Conservation (phyloP, 768 basidiomycete genomes). For the Cyathus striatus region DNA sequence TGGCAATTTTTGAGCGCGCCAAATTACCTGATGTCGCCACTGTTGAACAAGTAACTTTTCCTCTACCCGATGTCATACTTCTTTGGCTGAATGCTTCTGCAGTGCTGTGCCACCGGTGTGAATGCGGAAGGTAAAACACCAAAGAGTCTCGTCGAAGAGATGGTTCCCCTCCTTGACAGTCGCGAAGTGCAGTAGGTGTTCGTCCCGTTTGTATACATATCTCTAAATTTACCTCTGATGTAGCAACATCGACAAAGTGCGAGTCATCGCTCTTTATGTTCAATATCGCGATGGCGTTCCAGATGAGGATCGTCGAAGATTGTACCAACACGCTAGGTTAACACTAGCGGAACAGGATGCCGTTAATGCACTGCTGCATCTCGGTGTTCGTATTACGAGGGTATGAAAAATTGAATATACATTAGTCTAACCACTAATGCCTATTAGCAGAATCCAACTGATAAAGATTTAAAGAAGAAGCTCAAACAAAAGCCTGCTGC, state of each 20-base stretch:
- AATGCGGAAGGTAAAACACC: constrained; percentile 93
- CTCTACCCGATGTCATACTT: neutral
- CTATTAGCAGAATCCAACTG: constrained; percentile 52
- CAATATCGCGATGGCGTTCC: constrained; percentile 94
- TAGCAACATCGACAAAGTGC: constrained; percentile 89
- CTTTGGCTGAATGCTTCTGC: neutral
- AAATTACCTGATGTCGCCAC: constrained; percentile 78
- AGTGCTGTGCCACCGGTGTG: constrained; percentile 93
- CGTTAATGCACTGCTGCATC: constrained; percentile 75
- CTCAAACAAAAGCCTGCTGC: constrained; percentile 75
- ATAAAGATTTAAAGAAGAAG: constrained; percentile 76
- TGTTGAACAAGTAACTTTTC: constrained; percentile 73
- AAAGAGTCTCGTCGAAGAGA: constrained; percentile 92
- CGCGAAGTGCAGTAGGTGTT: constrained; percentile 69
- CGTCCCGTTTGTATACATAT: neutral
- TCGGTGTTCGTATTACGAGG: constrained; percentile 82
- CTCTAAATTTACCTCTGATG: constrained; percentile 2
- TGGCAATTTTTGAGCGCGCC: constrained; percentile 87
- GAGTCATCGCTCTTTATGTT: constrained; percentile 93
- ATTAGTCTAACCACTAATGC: too few relatives aligned
- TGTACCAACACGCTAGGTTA: constrained; percentile 93
- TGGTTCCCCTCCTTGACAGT: constrained; percentile 94
- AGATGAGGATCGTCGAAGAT: constrained; percentile 91
- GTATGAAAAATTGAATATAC: too few relatives aligned
- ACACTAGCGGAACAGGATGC: constrained; percentile 89